Base-by-base conservation (phyloP, 177 flowering plant genomes). In the Telopea speciosissima region DNA sequence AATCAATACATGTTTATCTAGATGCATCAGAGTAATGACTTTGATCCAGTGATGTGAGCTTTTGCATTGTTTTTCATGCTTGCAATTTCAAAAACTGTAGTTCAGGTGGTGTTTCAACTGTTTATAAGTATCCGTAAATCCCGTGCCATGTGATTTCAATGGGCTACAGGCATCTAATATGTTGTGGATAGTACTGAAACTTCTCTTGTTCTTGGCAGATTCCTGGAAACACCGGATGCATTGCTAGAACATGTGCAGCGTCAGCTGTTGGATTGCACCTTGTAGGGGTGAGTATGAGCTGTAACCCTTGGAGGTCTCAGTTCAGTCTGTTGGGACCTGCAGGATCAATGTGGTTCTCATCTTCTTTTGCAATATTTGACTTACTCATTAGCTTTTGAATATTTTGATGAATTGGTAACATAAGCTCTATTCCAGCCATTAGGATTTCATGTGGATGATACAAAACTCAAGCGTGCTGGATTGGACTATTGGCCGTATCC, bases 401-500 rank as follows among this genome's bases (percentile, higher is more conserved):
- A 26, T 28, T 40, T 22, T 25, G 4, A 31, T 76, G 28, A 26
- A 65, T 42, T 74, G 62, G 25, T 62, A 1, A 14, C 49, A 28
- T 42, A 62, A 67, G 42, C 61, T n/a, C 60, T 74, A 33, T 59
- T 75, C 68, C 83, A 94, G 98, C 97, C 98, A 52, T 70, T 94
- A 76, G 98, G 98, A 65, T 94, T 90, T 83, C 83, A 83, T 78
- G 82, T 94, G 62, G 97, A 90, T 76, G 92, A 90, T 79, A 26
- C 93, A 65, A 94, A 94, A 77, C 73, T 94, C 59, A 92, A 92
- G 85, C 97, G 98, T 70, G 98, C 98, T 71, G 97, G 98, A 66
- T 75, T 94, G 77, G 97, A 94, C 78, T 94, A 92, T 66, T 92
- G 98, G 97, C 97, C 95, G 98, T 94, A 94, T 92, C 80, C n/a